These are phyloP conservation scores for Epichloe festucae DNA, from an alignment of 2,329 filamentous ascomycete genomes.

Conservation along the genomic window DNA sequence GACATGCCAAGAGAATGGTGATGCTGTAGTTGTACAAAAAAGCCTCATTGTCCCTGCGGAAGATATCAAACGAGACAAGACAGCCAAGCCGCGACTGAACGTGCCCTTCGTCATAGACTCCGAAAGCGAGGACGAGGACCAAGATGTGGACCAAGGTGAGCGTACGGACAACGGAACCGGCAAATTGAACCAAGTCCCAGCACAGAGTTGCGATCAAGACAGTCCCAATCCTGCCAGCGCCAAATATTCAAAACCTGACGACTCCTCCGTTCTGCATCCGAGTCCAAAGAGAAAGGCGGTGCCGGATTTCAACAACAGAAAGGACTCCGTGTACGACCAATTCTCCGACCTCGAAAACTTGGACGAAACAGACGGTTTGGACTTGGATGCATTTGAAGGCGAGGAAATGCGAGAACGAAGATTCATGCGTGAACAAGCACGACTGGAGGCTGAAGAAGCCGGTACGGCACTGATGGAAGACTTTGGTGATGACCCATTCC, in stretches of 20 bases:
- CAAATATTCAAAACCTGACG: background rate
- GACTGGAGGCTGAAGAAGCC: conserved; percentile 46
- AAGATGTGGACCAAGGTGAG: background rate
- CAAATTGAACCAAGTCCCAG: background rate
- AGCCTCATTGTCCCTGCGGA: background rate
- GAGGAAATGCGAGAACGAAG: conserved; percentile 53
- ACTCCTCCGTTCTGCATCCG: conserved; percentile 13
- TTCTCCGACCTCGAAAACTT: conserved; percentile 23
- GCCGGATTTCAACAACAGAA: conserved; percentile 9
- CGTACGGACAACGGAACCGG: no score
- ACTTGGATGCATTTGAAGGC: conserved; percentile 38
- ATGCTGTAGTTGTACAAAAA: background rate
- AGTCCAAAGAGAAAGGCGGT: conserved; percentile 10
- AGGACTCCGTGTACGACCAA: conserved; percentile 19
- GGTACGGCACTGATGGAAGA: conserved; percentile 26
- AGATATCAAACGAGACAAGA: background rate
- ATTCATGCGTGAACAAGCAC: conserved; percentile 66
- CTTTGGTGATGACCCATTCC: conserved; percentile 18
- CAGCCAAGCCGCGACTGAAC: conserved; percentile 14
- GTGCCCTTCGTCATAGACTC: conserved; percentile 60
- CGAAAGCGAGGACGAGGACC: conserved; percentile 32
- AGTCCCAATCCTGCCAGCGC: no score
- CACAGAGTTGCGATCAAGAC: background rate
- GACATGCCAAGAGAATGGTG: background rate
- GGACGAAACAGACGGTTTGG: conserved; percentile 43